Conservation (phyloP, 768 basidiomycete species). For the Aureoboletus auriporus region DNA sequence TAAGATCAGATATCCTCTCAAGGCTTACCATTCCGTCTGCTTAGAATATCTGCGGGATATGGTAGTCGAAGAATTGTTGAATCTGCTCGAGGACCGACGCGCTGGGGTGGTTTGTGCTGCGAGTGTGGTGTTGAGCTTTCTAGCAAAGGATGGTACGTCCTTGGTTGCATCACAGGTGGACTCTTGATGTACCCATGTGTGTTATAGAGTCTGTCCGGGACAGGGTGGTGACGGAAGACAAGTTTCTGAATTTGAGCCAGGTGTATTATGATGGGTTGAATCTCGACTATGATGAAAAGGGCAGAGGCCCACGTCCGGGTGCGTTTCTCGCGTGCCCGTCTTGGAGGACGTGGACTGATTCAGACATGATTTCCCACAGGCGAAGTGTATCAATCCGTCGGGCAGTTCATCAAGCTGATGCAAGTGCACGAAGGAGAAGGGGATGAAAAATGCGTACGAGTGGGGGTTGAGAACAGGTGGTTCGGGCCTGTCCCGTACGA, state of each 20-base stretch:
- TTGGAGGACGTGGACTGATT: no score
- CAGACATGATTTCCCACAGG: constrained; percentile 5
- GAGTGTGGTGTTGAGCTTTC: constrained; percentile 9
- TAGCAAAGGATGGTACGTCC: constrained; percentile 16
- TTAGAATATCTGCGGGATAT: constrained; percentile 9
- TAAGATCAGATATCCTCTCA: background rate
- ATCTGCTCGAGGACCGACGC: constrained; percentile 14
- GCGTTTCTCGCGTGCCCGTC: background rate
- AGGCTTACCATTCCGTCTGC: background rate
- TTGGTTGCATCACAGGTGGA: background rate
- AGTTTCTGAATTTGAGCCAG: constrained; percentile 17
- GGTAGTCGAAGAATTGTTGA: constrained; percentile 11
- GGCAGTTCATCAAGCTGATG: constrained; percentile 19
- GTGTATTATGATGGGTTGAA: constrained; percentile 18
- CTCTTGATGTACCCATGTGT: background rate
- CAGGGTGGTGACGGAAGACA: constrained; percentile 6
- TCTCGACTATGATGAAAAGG: constrained; percentile 13
- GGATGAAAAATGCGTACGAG: background rate
- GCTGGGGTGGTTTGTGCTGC: constrained; percentile 15
- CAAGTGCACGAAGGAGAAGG: constrained; percentile 6
- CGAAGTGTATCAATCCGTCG: constrained; percentile 21
- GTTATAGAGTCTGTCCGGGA: constrained; percentile 14
- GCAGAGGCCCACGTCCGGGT: constrained; percentile 11
- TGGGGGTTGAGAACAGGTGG: constrained; percentile 7
- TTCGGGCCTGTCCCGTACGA: constrained; percentile 11